phyloP scores from a whole-genome alignment of 129 eudicot species.

The Flaveria brownii region DNA sequence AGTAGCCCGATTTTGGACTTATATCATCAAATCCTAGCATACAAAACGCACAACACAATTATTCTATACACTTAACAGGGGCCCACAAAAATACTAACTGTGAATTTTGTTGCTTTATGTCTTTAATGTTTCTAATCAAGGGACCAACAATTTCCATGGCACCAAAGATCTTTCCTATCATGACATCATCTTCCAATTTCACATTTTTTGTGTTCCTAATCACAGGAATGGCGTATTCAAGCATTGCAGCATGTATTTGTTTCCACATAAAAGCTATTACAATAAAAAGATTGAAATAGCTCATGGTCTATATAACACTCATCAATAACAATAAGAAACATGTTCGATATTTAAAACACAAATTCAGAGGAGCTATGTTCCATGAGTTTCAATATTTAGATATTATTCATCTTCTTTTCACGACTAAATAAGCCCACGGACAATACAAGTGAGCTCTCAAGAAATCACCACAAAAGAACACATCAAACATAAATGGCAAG shows the following conservation, averaged over 20 bases:
- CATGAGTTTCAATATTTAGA: no score
- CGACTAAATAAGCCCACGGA: neutral
- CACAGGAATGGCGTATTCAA: neutral
- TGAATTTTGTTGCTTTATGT: neutral
- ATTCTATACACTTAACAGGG: neutral
- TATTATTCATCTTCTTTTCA: neutral
- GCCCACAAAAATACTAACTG: neutral
- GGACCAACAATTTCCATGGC: neutral
- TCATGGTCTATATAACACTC: no score
- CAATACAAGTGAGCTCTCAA: neutral
- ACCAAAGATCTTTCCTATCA: neutral
- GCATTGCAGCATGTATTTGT: conserved; percentile 21
- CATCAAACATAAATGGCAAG: neutral
- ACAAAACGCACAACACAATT: neutral
- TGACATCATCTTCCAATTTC: neutral
- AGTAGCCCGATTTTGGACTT: neutral
- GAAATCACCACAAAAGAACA: neutral
- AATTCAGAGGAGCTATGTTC: neutral
- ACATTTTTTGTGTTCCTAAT: neutral
- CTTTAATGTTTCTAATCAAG: neutral
- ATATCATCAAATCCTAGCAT: neutral
- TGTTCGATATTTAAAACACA: neutral
- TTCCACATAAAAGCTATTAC: neutral
- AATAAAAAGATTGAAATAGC: no score
- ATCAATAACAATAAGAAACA: neutral